Evolutionary conservation across 148 eudicot species (phyloP), one percentile per base, ranked within the genome.

Genomic region (Pharnaceum exiguum): DNA sequence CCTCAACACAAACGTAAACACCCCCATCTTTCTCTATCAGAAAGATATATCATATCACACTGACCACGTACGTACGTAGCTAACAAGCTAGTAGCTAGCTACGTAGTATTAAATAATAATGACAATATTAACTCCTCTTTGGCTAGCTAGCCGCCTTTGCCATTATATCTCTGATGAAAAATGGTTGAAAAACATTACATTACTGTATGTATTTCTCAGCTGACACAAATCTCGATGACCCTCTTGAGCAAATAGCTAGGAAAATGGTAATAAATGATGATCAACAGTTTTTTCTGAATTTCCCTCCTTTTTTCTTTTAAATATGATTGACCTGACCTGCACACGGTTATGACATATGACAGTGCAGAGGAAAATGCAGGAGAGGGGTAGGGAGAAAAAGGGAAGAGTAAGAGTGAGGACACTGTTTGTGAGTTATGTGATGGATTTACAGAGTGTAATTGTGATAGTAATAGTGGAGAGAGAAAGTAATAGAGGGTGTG

Each of bases 131-230:
- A 61, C 63, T 39, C 35, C 57, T 29, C 49, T 39, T 57, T 57
- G 71, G 68, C 46, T 55, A 54, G 33, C 45, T 30, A 58, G 85
- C 85, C 89, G 82, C 82, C 85, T 74, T 79, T 68, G 64, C 56
- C 47, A 74, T 77, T 28, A 77, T 59, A 63, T 54, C 56, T 45
- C 35, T 53, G 16, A 43, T n/a, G n/a, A n/a, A n/a, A n/a, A n/a
- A n/a, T n/a, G n/a, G 11, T 2, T n/a, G 15, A 62, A 51, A 29
- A 2, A n/a, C n/a, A n/a, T n/a, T n/a, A n/a, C n/a, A n/a, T n/a
- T n/a, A n/a, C n/a, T n/a, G n/a, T n/a, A n/a, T n/a, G n/a, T n/a
- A n/a, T n/a, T n/a, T 29, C 44, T 39, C 27, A 57, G 13, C 51
- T 52, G 46, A 33, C 55, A 57, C 78, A 68, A 59, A 71, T 72